These are phyloP conservation scores for Melastoma malabathricum DNA, from an alignment of 345 rosid species.

Conservation along the genomic window DNA sequence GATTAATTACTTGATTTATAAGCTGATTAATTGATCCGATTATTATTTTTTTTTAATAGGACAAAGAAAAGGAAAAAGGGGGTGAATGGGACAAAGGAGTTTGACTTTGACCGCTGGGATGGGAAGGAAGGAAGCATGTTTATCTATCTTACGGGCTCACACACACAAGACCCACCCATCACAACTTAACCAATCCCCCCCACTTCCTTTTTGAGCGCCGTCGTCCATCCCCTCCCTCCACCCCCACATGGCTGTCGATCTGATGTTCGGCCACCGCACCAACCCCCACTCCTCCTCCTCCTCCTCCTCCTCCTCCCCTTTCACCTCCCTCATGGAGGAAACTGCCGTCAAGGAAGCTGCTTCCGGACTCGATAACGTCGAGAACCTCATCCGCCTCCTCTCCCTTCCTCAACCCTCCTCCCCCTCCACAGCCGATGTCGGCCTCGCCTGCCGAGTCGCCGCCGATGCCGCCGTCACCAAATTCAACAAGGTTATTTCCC, in stretches of 20 bases:
- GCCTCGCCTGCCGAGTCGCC: conserved; percentile 36
- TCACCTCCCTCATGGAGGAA: conserved; percentile 34
- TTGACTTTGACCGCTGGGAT: too few relatives aligned
- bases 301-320: conserved; percentile 16
- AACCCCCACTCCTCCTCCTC: conserved; percentile 19
- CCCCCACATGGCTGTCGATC: conserved; percentile 46
- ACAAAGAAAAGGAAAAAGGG: too few relatives aligned
- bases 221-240: conserved; percentile 7
- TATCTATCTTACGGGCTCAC: too few relatives aligned
- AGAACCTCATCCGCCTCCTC: conserved; percentile 57
- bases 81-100: too few relatives aligned
- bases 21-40: too few relatives aligned
- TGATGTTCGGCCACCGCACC: conserved; percentile 29
- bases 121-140: too few relatives aligned
- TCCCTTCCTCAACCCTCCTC: conserved; percentile 19
- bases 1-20: too few relatives aligned
- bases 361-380: conserved; percentile 68
- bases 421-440: conserved; percentile 26
- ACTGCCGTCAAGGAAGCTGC: conserved; percentile 72
- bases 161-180: too few relatives aligned
- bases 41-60: too few relatives aligned
- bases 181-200: not conserved
- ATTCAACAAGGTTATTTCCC: conserved; percentile 75
- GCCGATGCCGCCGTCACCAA: conserved; percentile 70
- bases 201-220: not conserved